Conservation (phyloP, 2,329 filamentous ascomycete genomes). For the Hypoxylon sp. region DNA sequence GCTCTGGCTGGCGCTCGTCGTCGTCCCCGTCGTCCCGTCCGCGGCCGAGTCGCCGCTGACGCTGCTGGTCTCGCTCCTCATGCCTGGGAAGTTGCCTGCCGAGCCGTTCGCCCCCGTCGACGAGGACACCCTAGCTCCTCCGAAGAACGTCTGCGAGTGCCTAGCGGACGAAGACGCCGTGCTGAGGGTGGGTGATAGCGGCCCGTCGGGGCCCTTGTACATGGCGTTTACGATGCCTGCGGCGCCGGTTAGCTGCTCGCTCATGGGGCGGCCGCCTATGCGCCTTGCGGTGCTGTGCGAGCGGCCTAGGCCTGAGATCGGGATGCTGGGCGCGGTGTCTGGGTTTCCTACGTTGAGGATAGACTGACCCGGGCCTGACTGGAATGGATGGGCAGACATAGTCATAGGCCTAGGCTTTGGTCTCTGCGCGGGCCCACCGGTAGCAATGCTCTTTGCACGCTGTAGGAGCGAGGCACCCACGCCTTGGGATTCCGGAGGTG, state of each 20-base stretch:
- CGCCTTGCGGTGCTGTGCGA: slow-evolving; percentile 68
- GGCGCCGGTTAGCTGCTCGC: slow-evolving; percentile 73
- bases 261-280: slow-evolving; percentile 67
- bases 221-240: slow-evolving; percentile 88
- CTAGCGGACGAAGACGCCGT: slow-evolving; percentile 64
- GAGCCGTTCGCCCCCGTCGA: slow-evolving; percentile 52
- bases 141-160: slow-evolving; percentile 75
- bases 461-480: slow-evolving; percentile 68
- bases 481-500: slow-evolving; percentile 71
- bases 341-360: slow-evolving; percentile 71
- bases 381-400: slow-evolving; percentile 55
- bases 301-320: slow-evolving; percentile 70
- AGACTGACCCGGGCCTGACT: slow-evolving; percentile 51
- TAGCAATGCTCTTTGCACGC: slow-evolving; percentile 73
- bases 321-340: slow-evolving; percentile 82
- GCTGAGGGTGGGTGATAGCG: slow-evolving; percentile 71
- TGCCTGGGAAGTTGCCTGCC: slow-evolving; percentile 79
- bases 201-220: slow-evolving; percentile 81
- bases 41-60: slow-evolving; percentile 77
- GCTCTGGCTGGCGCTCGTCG: slow-evolving; percentile 57
- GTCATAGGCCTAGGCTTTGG: slow-evolving; percentile 71
- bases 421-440: slow-evolving; percentile 55
- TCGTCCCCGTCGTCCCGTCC: slow-evolving; percentile 63
- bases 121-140: slow-evolving; percentile 46
- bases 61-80: slow-evolving; percentile 75